Base-by-base conservation (phyloP, 768 basidiomycete genomes). In the Mycena epipterygia region DNA sequence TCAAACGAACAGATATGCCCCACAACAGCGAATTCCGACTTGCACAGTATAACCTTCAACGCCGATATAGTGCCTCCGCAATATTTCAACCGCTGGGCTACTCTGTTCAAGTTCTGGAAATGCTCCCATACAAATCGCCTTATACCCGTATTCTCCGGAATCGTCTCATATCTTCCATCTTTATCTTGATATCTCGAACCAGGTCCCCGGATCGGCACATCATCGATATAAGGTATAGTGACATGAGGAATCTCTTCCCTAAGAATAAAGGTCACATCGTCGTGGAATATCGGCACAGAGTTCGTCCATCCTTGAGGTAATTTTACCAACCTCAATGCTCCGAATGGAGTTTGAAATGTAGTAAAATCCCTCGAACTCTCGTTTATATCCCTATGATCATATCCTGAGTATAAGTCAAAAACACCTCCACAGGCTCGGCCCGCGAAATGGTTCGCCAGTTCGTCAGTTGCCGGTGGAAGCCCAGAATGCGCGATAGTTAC, bases 301-400 rank as follows among this genome's bases (percentile, higher is more conserved):
- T 41, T 41, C 5, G 8, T 41, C 39, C 39, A 41, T 7, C 39
- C 39, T 41, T 41, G 39, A 4, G 39, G 39, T 17, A 41, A 41
- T 41, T 73, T 68, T 0, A 70, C 73, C 0, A 81, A 71, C 0
- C 73, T 61, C 2, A 75, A 33, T 0, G 74, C 59, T 0, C 79
- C 75, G 14, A 76, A 57, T 2, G 75, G 78, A 0, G 72, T 76
- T 56, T 76, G 71, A 57, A 81, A 82, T 0, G 75, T 79, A 0
- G 79, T 82, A 11, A 80, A 64, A 37, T 81, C 77, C 3, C 73
- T 52, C 0, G 73, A 81, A 5, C 73, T 68, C 1, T 70, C 73
- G 7, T 75, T 67, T 0, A 83, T 71, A 0, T 64, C 55, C 0
- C 73, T 67, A 5, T 81, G 70, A 30, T 82, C 74, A 53, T 76